Evolutionary conservation across 2,329 filamentous ascomycete genomes (phyloP), one percentile per base, ranked within the genome.

Genomic region (Fusarium aywerte): DNA sequence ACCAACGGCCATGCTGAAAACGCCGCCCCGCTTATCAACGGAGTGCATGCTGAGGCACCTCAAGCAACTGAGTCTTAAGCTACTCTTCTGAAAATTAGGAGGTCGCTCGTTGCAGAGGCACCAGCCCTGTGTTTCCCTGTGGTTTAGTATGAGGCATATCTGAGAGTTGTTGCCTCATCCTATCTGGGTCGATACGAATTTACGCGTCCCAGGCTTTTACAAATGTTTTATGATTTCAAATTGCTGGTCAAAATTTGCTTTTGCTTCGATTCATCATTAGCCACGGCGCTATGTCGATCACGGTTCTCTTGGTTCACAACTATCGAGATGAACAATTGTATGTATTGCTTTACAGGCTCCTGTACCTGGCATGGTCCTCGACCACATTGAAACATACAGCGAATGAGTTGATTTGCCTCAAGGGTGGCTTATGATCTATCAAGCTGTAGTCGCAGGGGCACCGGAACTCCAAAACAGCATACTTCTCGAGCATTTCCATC

Each of bases 21-120:
- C 31, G 20, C 57, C 29, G 38, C 51, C n/a, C 62, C 72, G 11
- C 61, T 70, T 47, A 69, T 66, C 2, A 77, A 77, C 45, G 76
- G 76, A 27, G 70, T 73, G n/a, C 73, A 77, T 60, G 47, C 59
- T 33, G 70, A 70, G 47, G 52, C 54, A 23, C 45, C 51, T 33
- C 36, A 60, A 33, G 39, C 36, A 27, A 45, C 53, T 25, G 64
- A 71, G 55, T 68, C 64, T 21, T 73, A 65, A 59, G 20, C 32
- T 27, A n/a, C 8, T 27, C 44, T 33, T 38, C 27, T 53, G 49
- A 47, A 52, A 62, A 62, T 48, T 47, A 50, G 36, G 36, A 27
- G 33, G 45, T 33, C 33, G 45, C 35, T 43, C 52, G 27, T 47
- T 32, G 38, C 27, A 59, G 61, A 56, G 53, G 47, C 57, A 48